Base-by-base conservation (phyloP, 352 stramenopile genomes). In the Phytophthora agathidicida region DNA sequence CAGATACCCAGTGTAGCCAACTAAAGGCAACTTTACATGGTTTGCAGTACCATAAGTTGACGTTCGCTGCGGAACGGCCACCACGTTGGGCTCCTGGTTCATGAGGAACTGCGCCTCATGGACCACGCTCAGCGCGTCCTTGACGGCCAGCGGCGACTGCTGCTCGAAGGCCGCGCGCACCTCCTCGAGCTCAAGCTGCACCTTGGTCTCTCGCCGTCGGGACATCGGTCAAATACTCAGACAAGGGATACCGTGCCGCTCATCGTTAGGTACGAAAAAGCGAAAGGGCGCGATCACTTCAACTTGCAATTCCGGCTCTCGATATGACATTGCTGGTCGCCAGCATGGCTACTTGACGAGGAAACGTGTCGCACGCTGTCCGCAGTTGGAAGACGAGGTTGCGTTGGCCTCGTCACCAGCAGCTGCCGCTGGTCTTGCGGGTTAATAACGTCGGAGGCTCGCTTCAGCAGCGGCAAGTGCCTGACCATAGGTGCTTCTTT, bases 61-160 rank as follows among this genome's bases (percentile, higher is more conserved):
- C 46, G 58, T 26, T 46, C 41, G 35, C 43, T 43, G 42, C 57
- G 26, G 45, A 35, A 92, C 75, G 6, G 38, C 27, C 14, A 92
- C 83, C 32, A 86, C 65, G 45, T 92, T 93, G 22, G 57, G 69
- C 53, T 94, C 83, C 7, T 64, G 48, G 31, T 68, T 61, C 69
- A 94, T 77, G 9, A 83, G 14, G 28, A 78, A 71, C 55, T 91
- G 83, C 33, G 80, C 79, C 28, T 84, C 74, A 30, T 93, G 77
- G 50, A 94, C 87, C 41, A 94, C 62, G 11, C 31, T 50, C 14
- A 93, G 71, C 22, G 80, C 69, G 41, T 87, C 77, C 13, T 75
- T 71, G 16, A 90, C 73, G 0, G 77, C 54, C n/a, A 93, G 70
- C 42, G 65, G 39, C 13, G 36, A 57, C 65, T 93, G 83, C 44